Conservation (phyloP, 495 filamentous ascomycete species). For the Amphirosellinia nigrospora region DNA sequence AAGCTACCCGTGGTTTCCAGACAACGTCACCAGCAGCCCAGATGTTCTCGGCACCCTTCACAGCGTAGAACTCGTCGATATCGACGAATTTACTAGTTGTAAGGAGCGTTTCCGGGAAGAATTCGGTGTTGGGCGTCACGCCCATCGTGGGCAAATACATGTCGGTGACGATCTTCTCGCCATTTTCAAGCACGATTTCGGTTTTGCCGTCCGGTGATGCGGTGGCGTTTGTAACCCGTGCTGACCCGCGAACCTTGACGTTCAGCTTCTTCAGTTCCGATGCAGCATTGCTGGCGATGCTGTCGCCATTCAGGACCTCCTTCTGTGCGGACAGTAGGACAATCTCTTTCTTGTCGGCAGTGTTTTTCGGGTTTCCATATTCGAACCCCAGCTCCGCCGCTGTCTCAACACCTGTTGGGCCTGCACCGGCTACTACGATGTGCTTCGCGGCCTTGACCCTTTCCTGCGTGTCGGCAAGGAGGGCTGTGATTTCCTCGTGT, state of each 20-base stretch:
- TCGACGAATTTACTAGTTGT: constrained; percentile 57
- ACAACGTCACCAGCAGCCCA: constrained; percentile 63
- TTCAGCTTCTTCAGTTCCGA: constrained; percentile 57
- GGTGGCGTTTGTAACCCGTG: constrained; percentile 41
- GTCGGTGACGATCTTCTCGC: constrained; percentile 56
- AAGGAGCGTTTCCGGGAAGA: constrained; percentile 58
- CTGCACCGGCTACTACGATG: constrained; percentile 53
- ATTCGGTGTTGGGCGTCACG: constrained; percentile 64
- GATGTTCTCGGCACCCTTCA: constrained; percentile 49
- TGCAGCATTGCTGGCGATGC: constrained; percentile 38
- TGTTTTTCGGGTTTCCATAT: constrained; percentile 45
- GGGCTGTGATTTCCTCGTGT: constrained; percentile 42
- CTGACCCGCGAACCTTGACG: constrained; percentile 51
- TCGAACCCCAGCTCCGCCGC: constrained; percentile 52
- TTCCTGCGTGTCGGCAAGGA: constrained; percentile 38
- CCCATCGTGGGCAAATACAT: constrained; percentile 70
- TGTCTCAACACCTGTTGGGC: constrained; percentile 50
- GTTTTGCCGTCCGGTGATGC: constrained; percentile 41
- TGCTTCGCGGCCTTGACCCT: constrained; percentile 44
- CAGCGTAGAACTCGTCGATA: constrained; percentile 62
- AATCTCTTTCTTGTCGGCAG: constrained; percentile 49
- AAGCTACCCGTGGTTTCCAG: constrained; percentile 53
- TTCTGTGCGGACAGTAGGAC: constrained; percentile 52
- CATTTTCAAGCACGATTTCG: constrained; percentile 44
- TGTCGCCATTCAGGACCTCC: constrained; percentile 50